Conservation (phyloP, 1,139 yeast genomes). For the Protomyces pachydermus region DNA sequence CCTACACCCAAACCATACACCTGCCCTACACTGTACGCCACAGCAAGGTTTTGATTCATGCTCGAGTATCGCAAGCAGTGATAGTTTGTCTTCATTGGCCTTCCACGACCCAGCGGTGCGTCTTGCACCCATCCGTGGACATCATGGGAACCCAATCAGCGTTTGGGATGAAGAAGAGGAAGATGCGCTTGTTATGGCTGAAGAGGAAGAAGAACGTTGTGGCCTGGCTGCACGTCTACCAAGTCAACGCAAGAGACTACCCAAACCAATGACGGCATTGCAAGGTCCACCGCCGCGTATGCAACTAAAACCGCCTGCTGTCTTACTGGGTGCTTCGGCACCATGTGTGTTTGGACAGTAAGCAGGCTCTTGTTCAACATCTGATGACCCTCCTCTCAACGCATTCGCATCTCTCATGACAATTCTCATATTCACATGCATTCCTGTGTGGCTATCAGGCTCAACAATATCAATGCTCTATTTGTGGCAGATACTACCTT, state of each 20-base stretch:
- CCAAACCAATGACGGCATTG: not conserved
- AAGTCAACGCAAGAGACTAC: not conserved
- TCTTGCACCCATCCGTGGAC: not conserved
- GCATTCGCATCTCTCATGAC: too few species aligned
- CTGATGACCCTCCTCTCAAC: too few species aligned
- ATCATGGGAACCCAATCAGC: not conserved
- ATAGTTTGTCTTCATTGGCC: slow-evolving; percentile 13
- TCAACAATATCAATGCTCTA: too few species aligned
- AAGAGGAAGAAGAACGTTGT: not conserved
- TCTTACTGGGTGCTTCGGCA: not conserved
- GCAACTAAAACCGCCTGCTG: not conserved
- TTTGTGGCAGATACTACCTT: too few species aligned
- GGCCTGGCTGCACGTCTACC: not conserved
- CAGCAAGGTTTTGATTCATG: slow-evolving; percentile 9
- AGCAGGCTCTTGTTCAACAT: too few species aligned
- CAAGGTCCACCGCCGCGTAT: not conserved
- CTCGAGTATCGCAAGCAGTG: slow-evolving; percentile 15
- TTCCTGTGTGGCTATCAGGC: too few species aligned
- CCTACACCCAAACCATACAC: not conserved
- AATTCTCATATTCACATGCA: too few species aligned
- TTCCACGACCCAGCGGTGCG: not conserved
- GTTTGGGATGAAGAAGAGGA: not conserved
- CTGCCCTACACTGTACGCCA: not conserved
- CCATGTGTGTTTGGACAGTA: not conserved
- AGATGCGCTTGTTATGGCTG: not conserved